These are phyloP conservation scores for Ilyonectria robusta DNA, from an alignment of 2,329 filamentous ascomycete genomes.

Conservation along the genomic window DNA sequence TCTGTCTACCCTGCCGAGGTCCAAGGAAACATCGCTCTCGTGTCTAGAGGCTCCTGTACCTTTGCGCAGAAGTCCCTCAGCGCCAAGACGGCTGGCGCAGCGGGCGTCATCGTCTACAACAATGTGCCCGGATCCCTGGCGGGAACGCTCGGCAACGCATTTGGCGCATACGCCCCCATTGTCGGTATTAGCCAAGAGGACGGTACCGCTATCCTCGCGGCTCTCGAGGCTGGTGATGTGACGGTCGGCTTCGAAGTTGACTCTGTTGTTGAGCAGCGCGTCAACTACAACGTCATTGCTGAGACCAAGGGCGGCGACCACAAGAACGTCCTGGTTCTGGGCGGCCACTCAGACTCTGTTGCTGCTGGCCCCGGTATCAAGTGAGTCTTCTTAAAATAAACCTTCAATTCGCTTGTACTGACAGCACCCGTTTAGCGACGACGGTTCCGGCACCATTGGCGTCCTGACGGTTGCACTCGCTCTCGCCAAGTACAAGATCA, in stretches of 20 bases:
- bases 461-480: constrained; percentile 62
- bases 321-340: constrained; percentile 63
- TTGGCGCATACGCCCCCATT: constrained; percentile 63
- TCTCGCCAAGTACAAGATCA: constrained; percentile 59
- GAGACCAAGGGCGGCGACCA: constrained; percentile 64
- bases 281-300: constrained; percentile 66
- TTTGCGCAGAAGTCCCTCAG: constrained; percentile 71
- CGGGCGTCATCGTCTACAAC: constrained; percentile 73
- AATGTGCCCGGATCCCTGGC: constrained; percentile 65
- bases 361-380: constrained; percentile 71
- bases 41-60: constrained; percentile 71
- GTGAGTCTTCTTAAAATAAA: constrained; percentile 40
- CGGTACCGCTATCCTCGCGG: constrained; percentile 52
- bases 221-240: constrained; percentile 51
- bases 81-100: constrained; percentile 70
- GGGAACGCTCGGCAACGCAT: constrained; percentile 69
- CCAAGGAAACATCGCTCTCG: constrained; percentile 70
- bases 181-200: constrained; percentile 67
- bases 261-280: constrained; percentile 62
- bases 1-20: constrained; percentile 68
- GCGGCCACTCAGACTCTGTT: constrained; percentile 64
- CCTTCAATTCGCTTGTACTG: not conserved
- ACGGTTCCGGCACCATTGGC: constrained; percentile 68
- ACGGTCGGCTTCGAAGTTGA: constrained; percentile 59
- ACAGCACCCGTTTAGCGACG: constrained; percentile 56